Evolutionary conservation across 2,329 filamentous ascomycete species (phyloP), one percentile per base, ranked within the genome.

Genomic region (Aspergillus japonicus): DNA sequence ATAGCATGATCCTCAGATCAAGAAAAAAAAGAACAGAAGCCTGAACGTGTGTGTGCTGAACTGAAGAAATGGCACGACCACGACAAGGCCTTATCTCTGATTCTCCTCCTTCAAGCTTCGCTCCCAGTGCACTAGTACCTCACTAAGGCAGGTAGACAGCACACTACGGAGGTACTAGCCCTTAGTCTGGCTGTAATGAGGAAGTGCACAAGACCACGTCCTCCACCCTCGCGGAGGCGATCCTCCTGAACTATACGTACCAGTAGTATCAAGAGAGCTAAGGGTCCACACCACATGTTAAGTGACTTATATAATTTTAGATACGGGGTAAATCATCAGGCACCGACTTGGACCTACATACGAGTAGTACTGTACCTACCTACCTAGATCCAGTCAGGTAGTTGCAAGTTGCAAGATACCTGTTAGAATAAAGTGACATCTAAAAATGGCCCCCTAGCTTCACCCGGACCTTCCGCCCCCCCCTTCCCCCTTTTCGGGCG

Each of bases 91-190:
- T 23, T 21, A 59, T 59, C 57, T 59, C 52, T 35, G 57, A 54
- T 39, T 55, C 54, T 47, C 49, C 49, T 42, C 42, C 53, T 44
- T 49, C 33, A 47, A 42, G 39, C 50, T 52, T 54, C 42, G 35
- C 39, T 42, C 39, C n/a, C 49, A 53, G 52, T 50, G 52, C 59
- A 55, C 59, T 61, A 61, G 59, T 59, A 58, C 59, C 59, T 61
- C 53, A 56, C 58, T 60, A 60, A 48, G 39, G 44, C 39, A 29
- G 21, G n/a, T 16, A 50, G 35, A 33, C 47, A 42, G 31, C 54
- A 26, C 16, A 29, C 29, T 26, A 26, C 26, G 26, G 7, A 26
- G 6, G 26, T 33, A n/a, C 55, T 24, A 29, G 19, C 8, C 23
- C 39, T 47, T 23, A 39, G 49, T 31, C 44, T 44, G 42, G 8